A percentile compares a stretch with the other conserved stretches of the same genome.
These are phyloP conservation scores for Stipa capillata DNA, from an alignment of 176 grass and related monocot species.

Conservation along the genomic window DNA sequence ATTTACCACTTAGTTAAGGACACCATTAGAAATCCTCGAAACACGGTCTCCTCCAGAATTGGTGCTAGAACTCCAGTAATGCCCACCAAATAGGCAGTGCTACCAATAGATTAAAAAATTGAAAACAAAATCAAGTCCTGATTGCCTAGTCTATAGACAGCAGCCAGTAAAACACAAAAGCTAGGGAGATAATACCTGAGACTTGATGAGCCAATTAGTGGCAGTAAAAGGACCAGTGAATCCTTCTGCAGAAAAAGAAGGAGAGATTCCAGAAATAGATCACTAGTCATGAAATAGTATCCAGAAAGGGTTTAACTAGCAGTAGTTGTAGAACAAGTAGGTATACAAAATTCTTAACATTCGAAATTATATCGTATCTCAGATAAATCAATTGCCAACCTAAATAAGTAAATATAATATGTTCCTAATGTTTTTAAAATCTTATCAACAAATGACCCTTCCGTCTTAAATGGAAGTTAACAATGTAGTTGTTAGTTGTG, in stretches of 20 bases:
- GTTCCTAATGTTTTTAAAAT: background rate
- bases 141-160: background rate
- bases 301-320: background rate
- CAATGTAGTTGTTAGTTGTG: background rate
- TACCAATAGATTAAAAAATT: slow-evolving; percentile 22
- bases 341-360: background rate
- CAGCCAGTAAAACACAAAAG: slow-evolving; percentile 1
- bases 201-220: slow-evolving; percentile 87
- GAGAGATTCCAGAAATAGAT: background rate
- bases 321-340: background rate
- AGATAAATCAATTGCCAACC: background rate
- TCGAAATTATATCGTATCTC: background rate
- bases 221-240: slow-evolving; percentile 69
- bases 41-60: slow-evolving; percentile 89
- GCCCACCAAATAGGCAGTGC: slow-evolving; percentile 79
- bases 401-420: background rate
- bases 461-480: background rate
- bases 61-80: slow-evolving; percentile 93
- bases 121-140: slow-evolving; percentile 19
- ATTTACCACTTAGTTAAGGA: slow-evolving; percentile 90
- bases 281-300: background rate
- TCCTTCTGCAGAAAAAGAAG: slow-evolving; percentile 50
- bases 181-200: slow-evolving; percentile 47
- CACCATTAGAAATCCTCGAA: slow-evolving; percentile 92
- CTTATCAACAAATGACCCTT: background rate